Evolutionary conservation across 2,329 filamentous ascomycete species (phyloP), one percentile per base, ranked within the genome.

Genomic region (Ophiostoma sp.): DNA sequence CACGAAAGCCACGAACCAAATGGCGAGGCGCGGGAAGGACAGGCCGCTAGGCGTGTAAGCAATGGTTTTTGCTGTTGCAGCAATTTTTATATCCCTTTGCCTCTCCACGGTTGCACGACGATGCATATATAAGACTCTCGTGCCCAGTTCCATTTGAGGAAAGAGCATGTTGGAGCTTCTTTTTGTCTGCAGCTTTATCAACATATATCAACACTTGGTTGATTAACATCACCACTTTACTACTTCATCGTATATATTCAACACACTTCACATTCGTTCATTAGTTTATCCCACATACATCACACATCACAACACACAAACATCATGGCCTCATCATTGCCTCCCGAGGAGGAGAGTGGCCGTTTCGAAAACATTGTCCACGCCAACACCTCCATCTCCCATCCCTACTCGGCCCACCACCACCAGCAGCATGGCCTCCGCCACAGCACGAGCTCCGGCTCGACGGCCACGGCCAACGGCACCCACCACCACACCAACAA

Each of bases 301-400:
- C 3, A 36, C 3, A 36, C 50, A 42, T 6, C 19, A 64, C 22
- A 36, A 45, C 28, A 45, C 31, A 39, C 25, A 45, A 31, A 12
- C 39, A 39, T 11, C 59, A 74, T 72, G 64, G 57, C 63, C 33
- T 45, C 61, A 12, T 22, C 61, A 42, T 31, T 63, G 9, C 72
- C 69, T 33, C 61, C 48, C 15, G 70, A 72, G 3, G 72, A 72
- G 52, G 73, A 72, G 17, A 45, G 19, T 19, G 55, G 22, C 8
- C 36, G 31, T 9, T 63, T 61, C 22, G 57, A 66, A 15, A 57
- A 63, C 31, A 69, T 71, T n/a, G 71, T 71, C 39, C 73, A 71
- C 73, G 73, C 70, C 48, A 71, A 71, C 71, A 73, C 71, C 15
- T 55, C 48, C 73, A 69, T 63, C n/a, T 22, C 66, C 8, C 73